Conservation (phyloP, 1,139 yeast genomes). For the Scheffersomyces quercinus region DNA sequence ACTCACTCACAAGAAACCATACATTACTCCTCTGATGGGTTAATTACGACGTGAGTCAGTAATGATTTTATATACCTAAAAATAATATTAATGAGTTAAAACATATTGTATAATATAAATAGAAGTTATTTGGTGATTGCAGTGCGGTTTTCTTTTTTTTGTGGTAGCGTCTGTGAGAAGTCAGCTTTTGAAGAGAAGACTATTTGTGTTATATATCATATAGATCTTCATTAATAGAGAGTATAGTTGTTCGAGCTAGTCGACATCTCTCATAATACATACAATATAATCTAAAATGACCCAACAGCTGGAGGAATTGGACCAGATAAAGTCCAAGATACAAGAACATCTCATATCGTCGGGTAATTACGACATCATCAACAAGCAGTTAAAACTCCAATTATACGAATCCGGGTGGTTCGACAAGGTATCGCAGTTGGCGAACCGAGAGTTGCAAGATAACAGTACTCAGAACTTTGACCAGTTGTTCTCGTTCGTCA, state of each 20-base stretch:
- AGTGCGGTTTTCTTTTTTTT: no score
- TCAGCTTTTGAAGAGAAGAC: no score
- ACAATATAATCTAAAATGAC: constrained; percentile 17
- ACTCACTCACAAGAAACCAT: no score
- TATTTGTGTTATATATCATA: not conserved
- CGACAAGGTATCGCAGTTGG: constrained; percentile 65
- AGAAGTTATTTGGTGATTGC: no score
- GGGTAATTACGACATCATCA: constrained; percentile 77
- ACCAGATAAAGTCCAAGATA: constrained; percentile 60
- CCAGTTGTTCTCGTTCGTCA: constrained; percentile 52
- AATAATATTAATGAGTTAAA: no score
- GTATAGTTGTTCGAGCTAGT: not conserved
- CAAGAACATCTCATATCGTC: constrained; percentile 71
- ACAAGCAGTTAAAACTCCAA: constrained; percentile 59
- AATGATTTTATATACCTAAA: no score
- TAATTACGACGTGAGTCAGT: no score
- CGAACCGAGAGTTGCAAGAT: constrained; percentile 39
- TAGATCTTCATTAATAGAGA: not conserved
- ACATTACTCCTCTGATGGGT: no score
- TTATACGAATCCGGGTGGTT: constrained; percentile 85
- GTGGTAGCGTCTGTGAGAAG: no score
- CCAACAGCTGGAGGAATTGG: constrained; percentile 41
- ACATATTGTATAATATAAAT: no score
- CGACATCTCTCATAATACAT: not conserved
- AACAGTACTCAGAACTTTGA: constrained; percentile 47